A percentile compares a stretch with the other conserved stretches of the same genome.
phyloP scores from a whole-genome alignment of 2,329 filamentous ascomycete species.

The Pseudogymnoascus sp. region DNA sequence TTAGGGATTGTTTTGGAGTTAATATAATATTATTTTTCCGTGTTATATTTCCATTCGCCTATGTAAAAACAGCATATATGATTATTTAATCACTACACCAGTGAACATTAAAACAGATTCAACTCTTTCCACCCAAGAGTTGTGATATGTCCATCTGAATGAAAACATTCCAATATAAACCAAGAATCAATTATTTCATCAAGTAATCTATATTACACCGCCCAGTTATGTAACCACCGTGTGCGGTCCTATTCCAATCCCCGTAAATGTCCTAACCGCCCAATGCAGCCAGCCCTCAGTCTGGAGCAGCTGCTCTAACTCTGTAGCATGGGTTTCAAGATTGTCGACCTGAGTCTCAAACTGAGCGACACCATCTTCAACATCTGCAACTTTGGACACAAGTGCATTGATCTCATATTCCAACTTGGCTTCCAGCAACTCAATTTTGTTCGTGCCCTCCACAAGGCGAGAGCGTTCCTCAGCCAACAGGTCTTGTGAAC shows the following conservation, averaged over 20 bases:
- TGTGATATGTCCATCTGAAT: neutral
- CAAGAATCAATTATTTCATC: neutral
- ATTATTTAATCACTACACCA: neutral
- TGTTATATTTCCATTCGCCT: neutral
- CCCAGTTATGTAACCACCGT: neutral
- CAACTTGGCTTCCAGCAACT: constrained; percentile 71
- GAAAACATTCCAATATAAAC: neutral
- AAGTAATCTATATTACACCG: neutral
- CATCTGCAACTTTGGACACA: constrained; percentile 73
- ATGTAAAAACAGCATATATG: neutral
- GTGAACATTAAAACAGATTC: neutral
- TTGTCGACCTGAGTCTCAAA: constrained; percentile 73
- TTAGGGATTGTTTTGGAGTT: neutral
- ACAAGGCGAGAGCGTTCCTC: constrained; percentile 60
- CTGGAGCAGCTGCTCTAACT: constrained; percentile 40
- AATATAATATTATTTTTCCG: neutral
- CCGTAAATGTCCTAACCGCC: constrained; percentile 26
- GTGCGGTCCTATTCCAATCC: constrained; percentile 24
- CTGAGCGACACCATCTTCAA: constrained; percentile 71
- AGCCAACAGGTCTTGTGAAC: constrained; percentile 58
- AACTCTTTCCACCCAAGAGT: neutral
- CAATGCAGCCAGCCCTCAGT: constrained; percentile 28
- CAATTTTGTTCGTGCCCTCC: constrained; percentile 69
- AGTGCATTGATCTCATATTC: constrained; percentile 85
- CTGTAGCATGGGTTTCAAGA: constrained; percentile 55